Evolutionary conservation across 768 basidiomycete genomes (phyloP).

Genomic region (Grammothele lineata): DNA sequence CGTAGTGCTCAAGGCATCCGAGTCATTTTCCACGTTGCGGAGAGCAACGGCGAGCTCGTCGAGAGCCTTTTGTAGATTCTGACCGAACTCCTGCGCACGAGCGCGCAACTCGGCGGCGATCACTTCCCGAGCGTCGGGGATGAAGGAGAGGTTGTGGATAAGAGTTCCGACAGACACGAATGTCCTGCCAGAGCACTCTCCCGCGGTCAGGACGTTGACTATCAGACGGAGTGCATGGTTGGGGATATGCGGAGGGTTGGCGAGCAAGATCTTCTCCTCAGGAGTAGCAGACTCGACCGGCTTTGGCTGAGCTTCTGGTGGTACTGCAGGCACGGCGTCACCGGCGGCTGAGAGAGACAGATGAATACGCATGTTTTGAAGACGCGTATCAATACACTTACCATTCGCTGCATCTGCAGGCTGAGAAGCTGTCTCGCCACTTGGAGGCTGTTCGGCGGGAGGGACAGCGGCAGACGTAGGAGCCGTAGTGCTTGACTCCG

Average conservation of each 20-base stretch:
- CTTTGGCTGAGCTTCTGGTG: slow-evolving; percentile 11
- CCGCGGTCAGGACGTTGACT: slow-evolving; percentile 95
- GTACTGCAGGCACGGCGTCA: not conserved
- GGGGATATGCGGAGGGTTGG: slow-evolving; percentile 81
- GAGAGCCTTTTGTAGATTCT: slow-evolving; percentile 68
- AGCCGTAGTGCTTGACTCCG: slow-evolving; percentile 16
- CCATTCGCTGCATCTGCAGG: slow-evolving; percentile 2
- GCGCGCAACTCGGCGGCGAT: slow-evolving; percentile 83
- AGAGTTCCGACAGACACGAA: slow-evolving; percentile 91
- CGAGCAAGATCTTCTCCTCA: slow-evolving; percentile 48
- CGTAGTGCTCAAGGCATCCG: slow-evolving; percentile 54
- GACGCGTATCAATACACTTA: not conserved
- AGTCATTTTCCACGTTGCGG: slow-evolving; percentile 40
- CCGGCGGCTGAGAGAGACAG: no score
- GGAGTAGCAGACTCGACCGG: slow-evolving; percentile 17
- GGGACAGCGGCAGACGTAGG: slow-evolving; percentile 12
- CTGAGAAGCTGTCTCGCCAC: slow-evolving; percentile 1
- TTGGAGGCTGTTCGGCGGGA: slow-evolving; percentile 14
- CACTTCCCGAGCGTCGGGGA: slow-evolving; percentile 84
- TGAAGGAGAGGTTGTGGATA: slow-evolving; percentile 87
- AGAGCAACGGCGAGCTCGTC: slow-evolving; percentile 69
- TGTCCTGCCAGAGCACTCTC: slow-evolving; percentile 94
- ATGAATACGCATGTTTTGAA: not conserved
- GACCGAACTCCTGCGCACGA: slow-evolving; percentile 87
- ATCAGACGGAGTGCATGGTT: slow-evolving; percentile 82